A percentile compares a stretch with the other conserved stretches of the same genome.
These are phyloP conservation scores for Fraxinus floribunda DNA, from an alignment of 305 asterid species.

Conservation along the genomic window DNA sequence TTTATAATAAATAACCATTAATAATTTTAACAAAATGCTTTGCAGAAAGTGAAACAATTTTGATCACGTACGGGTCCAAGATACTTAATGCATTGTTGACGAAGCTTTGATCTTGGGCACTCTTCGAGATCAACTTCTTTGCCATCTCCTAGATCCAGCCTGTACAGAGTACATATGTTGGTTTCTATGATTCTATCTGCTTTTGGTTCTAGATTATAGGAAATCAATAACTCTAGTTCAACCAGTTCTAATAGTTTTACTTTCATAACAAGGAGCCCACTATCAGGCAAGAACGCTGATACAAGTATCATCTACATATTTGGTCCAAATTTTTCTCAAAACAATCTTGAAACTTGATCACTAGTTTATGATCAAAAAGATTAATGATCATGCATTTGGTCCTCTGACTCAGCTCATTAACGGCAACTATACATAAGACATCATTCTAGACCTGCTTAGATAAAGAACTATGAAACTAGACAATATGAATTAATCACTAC, in stretches of 20 bases:
- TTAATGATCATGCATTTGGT: not conserved
- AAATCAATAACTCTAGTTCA: not conserved
- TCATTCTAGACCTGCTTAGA: conserved; percentile 17
- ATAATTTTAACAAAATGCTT: not conserved
- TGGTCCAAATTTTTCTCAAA: not conserved
- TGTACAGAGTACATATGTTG: conserved; percentile 25
- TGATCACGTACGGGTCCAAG: conserved; percentile 77
- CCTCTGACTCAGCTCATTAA: conserved; percentile 13
- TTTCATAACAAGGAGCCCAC: conserved; percentile 14
- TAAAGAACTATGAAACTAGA: not conserved
- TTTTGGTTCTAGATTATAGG: conserved; percentile 14
- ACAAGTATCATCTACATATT: conserved; percentile 3
- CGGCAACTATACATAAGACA: conserved; percentile 16
- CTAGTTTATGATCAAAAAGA: not conserved
- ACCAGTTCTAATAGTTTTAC: not conserved
- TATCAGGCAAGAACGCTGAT: not conserved
- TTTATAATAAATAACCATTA: not conserved
- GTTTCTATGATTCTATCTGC: conserved; percentile 8
- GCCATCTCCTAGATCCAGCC: conserved; percentile 96
- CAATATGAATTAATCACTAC: conserved; percentile 2
- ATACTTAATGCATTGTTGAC: conserved; percentile 70
- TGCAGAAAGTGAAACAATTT: conserved; percentile 7
- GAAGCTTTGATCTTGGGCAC: conserved; percentile 76
- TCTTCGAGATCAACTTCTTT: conserved; percentile 65
- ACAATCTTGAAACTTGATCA: not conserved